Conservation (phyloP, 495 filamentous ascomycete species). For the Neurospora sublineolata region DNA sequence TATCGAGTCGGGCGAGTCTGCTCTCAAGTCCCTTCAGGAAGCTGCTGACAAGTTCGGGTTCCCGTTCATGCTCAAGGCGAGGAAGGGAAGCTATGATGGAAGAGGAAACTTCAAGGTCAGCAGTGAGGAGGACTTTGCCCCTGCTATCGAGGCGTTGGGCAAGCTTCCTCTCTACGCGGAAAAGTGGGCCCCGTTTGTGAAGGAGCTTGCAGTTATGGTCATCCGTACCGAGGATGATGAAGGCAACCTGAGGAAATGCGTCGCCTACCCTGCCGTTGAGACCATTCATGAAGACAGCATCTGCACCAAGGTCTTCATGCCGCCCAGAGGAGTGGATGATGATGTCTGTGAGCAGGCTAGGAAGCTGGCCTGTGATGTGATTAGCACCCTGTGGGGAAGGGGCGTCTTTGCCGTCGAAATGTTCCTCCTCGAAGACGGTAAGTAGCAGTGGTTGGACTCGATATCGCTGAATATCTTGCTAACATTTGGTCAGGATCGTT, state of each 20-base stretch:
- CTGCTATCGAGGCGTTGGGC: constrained; percentile 56
- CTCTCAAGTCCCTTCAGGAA: constrained; percentile 46
- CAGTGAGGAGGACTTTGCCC: constrained; percentile 53
- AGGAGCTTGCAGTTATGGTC: constrained; percentile 90
- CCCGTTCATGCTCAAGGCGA: constrained; percentile 90
- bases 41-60: constrained; percentile 59
- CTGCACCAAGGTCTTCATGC: constrained; percentile 86
- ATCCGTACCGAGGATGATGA: constrained; percentile 74
- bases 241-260: constrained; percentile 31
- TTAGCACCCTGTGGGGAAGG: constrained; percentile 70
- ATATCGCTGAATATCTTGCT: background rate
- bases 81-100: constrained; percentile 90
- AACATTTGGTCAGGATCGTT: constrained; percentile 33
- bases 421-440: constrained; percentile 73
- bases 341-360: constrained; percentile 53
- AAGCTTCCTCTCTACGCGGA: constrained; percentile 75
- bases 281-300: constrained; percentile 92
- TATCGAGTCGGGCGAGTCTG: constrained; percentile 38
- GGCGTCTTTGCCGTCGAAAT: constrained; percentile 96
- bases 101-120: constrained; percentile 77
- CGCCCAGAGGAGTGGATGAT: constrained; percentile 60
- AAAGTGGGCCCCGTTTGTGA: constrained; percentile 76
- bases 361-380: constrained; percentile 65
- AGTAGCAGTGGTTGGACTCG: constrained; percentile 16
- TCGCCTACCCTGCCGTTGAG: constrained; percentile 84